Percentiles rank a stretch among this genome's conserved stretches.
These are phyloP conservation scores for Aspergillus sp. DNA, from an alignment of 2,329 filamentous ascomycete genomes.

Conservation along the genomic window DNA sequence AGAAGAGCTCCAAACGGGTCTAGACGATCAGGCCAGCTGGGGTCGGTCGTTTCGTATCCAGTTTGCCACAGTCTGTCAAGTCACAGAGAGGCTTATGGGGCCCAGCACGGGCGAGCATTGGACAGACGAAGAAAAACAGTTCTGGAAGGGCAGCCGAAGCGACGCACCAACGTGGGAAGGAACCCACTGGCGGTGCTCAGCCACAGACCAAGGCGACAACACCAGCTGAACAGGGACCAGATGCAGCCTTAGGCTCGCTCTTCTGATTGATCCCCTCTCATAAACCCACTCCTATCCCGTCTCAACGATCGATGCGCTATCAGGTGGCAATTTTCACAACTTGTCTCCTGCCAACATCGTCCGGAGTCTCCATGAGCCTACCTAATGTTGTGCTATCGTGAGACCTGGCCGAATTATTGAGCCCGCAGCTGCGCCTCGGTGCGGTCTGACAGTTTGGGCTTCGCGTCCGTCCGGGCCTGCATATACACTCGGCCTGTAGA, in stretches of 20 bases:
- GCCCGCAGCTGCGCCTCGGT: not conserved
- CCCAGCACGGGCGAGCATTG: not conserved
- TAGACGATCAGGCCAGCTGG: conserved; percentile 12
- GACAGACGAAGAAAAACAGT: not conserved
- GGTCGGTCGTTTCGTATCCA: conserved; percentile 3
- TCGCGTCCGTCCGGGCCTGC: not conserved
- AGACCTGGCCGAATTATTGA: conserved; percentile 1
- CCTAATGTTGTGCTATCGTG: not conserved
- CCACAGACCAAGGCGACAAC: conserved; percentile 1
- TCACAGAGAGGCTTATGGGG: not conserved
- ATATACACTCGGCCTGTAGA: conserved; percentile 12
- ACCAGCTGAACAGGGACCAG: conserved; percentile 11
- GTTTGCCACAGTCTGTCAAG: conserved; percentile 6
- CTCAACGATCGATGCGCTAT: conserved; percentile 3
- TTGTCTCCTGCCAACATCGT: not conserved
- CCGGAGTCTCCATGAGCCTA: not conserved
- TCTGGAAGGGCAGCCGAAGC: conserved; percentile 1
- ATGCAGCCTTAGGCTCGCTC: conserved; percentile 14
- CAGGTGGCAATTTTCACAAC: conserved; percentile 13
- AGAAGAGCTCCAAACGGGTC: conserved; percentile 4
- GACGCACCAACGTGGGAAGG: conserved; percentile 1
- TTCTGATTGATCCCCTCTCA: conserved; percentile 8
- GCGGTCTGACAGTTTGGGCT: not conserved
- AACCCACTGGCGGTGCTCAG: conserved; percentile 2
- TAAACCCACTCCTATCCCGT: conserved; percentile 7